phyloP scores from a whole-genome alignment of 257 asterid genomes.

The Solanum appendiculatum region DNA sequence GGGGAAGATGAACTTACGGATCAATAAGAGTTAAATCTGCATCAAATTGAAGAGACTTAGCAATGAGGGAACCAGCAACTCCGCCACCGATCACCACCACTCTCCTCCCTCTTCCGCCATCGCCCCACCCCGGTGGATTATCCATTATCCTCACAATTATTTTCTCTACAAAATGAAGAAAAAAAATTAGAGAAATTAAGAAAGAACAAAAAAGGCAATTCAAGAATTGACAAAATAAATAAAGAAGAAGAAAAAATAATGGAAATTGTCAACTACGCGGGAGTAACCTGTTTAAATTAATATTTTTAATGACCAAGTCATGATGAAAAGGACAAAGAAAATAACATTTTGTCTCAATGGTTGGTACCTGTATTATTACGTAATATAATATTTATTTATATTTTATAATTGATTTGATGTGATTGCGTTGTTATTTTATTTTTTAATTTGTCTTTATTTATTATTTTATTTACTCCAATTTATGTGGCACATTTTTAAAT shows the following conservation, averaged over 20 bases:
- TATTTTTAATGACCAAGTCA: not conserved
- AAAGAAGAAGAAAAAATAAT: too few species aligned
- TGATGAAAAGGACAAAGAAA: not conserved
- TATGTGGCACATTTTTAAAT: too few species aligned
- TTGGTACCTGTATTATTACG: not conserved
- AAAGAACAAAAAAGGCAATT: not conserved
- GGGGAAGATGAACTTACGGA: conserved; percentile 52
- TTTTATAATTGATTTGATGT: too few species aligned
- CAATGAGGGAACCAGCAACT: conserved; percentile 74
- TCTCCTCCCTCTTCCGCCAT: conserved; percentile 64
- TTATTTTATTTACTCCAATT: too few species aligned
- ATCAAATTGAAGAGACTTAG: conserved; percentile 68
- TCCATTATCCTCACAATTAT: conserved; percentile 8
- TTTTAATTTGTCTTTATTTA: too few species aligned
- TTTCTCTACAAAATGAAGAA: not conserved
- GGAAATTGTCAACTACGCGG: not conserved
- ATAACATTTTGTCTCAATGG: not conserved
- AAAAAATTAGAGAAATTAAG: not conserved
- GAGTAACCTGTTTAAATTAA: not conserved
- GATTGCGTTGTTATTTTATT: accelerated
- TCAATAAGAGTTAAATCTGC: conserved; percentile 81
- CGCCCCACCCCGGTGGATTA: conserved; percentile 29
- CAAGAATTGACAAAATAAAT: not conserved
- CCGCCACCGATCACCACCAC: conserved; percentile 92
- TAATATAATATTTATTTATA: too few species aligned